A percentile compares a stretch with the other conserved stretches of the same genome.
Conservation (phyloP, 768 basidiomycete species). For the Stropharia rugosoannulata region DNA sequence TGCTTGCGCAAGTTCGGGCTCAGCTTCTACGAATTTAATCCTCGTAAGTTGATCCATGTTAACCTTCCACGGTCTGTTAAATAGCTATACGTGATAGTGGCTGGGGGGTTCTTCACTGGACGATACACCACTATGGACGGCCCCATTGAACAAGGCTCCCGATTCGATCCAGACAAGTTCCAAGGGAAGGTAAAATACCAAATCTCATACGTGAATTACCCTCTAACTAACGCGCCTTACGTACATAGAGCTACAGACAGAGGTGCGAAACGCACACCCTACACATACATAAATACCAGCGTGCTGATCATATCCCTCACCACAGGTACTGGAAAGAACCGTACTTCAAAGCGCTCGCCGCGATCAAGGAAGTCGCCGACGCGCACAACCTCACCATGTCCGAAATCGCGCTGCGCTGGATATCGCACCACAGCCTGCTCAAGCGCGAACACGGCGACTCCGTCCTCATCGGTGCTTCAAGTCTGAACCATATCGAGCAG, state of each 20-base stretch:
- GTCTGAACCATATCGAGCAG: constrained; percentile 53
- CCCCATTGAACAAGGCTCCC: constrained; percentile 46
- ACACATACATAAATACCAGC: constrained; percentile 13
- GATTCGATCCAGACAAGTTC: constrained; percentile 46
- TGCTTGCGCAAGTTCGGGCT: constrained; percentile 59
- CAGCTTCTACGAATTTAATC: constrained; percentile 56
- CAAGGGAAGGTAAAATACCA: constrained; percentile 44
- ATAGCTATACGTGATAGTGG: constrained; percentile 37
- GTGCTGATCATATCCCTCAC: neutral
- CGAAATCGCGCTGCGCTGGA: constrained; percentile 61
- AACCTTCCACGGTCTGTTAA: too few species aligned
- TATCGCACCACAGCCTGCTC: constrained; percentile 53
- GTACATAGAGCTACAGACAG: constrained; percentile 36
- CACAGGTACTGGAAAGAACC: constrained; percentile 53
- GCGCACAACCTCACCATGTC: constrained; percentile 45
- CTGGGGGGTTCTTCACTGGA: constrained; percentile 59
- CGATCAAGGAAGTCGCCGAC: constrained; percentile 42
- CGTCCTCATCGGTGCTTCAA: constrained; percentile 62
- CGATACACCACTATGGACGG: constrained; percentile 42
- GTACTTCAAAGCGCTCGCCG: constrained; percentile 48
- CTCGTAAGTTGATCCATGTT: constrained; percentile 43
- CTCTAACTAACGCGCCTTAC: constrained; percentile 43
- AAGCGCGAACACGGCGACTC: constrained; percentile 47
- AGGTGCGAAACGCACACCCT: constrained; percentile 20
- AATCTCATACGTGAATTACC: neutral